Base-by-base conservation (phyloP, 805 yeast genomes). In the Suhomyces kilbournensis region DNA sequence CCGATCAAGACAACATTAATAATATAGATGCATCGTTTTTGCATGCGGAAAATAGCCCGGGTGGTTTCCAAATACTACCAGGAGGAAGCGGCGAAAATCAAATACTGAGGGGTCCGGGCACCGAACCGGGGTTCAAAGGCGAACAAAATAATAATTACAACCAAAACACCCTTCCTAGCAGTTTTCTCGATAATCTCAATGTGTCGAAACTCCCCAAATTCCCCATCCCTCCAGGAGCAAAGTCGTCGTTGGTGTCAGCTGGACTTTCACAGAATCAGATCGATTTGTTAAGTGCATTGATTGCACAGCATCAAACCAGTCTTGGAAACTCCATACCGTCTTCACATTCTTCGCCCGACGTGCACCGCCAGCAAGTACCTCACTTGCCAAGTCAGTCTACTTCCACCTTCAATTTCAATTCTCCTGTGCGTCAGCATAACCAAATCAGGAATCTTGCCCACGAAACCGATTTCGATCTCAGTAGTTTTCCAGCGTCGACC, bases 191-290 rank as follows among this genome's bases (percentile, higher is more conserved):
- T 17, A 43, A 47, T 15, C 22, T 75, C 32, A 62, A 76, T 19
- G 59, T 78, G 4, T 66, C 78, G 1, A 65, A 70, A 42, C 61
- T 84, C 30, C 90, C 91, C 14, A 79, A 80, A 57, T 82, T 84
- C 14, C 79, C 80, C 0, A 89, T 88, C 4, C 94, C 94, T 1
- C 83, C 83, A 5, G 90, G 90, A 9, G 93, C 92, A 2, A 80
- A 82, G 56, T 68, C 75, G 19, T 80, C 90, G 1, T 66, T 88
- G 44, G 77, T 78, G 6, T 79, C 82, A 6, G 90, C 85, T 2
- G 94, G 94, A 0, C 74, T 88, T 42, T 74, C 83, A 2, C 81
- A 78, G 52, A 83, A 82, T 35, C 94, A 88, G 64, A 86, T 88
- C 12, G 89, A 85, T 60, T 83, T 90, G 2, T 70, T 88, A 32